Base-by-base conservation (phyloP, 495 filamentous ascomycete genomes). In the Talaromyces ruber region DNA sequence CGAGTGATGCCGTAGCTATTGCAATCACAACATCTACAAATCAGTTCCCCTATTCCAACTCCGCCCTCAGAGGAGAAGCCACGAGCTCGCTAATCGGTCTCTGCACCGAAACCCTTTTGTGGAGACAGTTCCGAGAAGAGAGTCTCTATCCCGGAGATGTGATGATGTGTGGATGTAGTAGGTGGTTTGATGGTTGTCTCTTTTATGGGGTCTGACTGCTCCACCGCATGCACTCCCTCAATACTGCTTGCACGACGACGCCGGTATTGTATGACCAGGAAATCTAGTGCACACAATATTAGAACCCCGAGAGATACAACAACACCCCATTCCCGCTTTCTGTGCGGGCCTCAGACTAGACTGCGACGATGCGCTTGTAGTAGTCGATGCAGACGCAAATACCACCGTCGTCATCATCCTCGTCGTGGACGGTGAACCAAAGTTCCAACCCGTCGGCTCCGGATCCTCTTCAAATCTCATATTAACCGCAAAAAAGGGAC, bases 391-490 rank as follows among this genome's bases (percentile, higher is more conserved):
- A 24, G 24, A 52, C 22, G 24, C 47, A 26, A n/a, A n/a, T n/a
- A n/a, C n/a, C n/a, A 52, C 21, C 18, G 24, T 52, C 18, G 47
- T 2, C 24, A 21, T 52, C 24, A 21, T 2, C 25, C 7, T 21
- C 22, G 47, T 18, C 16, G 53, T 22, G 12, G 11, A 34, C 9
- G 30, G 3, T 12, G 30, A 11, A 53, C 30, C 24, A 55, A 66
- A 66, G 45, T 66, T 64, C 37, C 64, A 64, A 5, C 43, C 55
- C n/a, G 43, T 59, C n/a, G 65, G 65, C 7, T 59, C 25, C 9
- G 65, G 65, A 62, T 64, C 62, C 21, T 58, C 52, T 11, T 14
- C 21, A 56, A 64, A 66, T 21, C 62, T 34, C 59, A 64, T 64
- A 21, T 18, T 25, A 11, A 66, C 65, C 1, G 62, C 65, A 25